Evolutionary conservation across 2,329 filamentous ascomycete species (phyloP), one percentile per base, ranked within the genome.

Genomic region (Ophiosphaerella korrae): DNA sequence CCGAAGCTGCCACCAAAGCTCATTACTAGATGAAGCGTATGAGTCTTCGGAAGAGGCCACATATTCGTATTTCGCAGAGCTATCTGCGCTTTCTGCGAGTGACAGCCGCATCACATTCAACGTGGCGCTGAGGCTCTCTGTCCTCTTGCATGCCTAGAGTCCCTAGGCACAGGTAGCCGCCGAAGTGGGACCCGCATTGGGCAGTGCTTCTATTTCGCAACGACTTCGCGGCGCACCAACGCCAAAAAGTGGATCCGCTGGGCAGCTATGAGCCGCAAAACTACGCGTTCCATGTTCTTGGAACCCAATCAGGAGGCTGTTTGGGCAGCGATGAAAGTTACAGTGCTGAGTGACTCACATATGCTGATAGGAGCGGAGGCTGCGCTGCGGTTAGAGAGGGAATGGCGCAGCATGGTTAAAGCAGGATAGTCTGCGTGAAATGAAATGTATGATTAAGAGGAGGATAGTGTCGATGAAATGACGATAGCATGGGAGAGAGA

Each of bases 181-280:
- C 47, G 49, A 50, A 58, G 26, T 5, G 62, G 60, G 60, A 58
- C 53, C 59, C 26, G 23, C 34, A 33, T 63, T 62, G 60, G 62
- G 57, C 55, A 29, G 26, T 29, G 26, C 26, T 29, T 29, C 26
- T 6, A 29, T 29, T 55, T 57, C 52, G 51, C 48, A 42, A 51
- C 39, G 49, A 51, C 9, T 53, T 42, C 48, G 42, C 26, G 6
- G 26, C 26, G 57, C 52, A 42, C 51, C 55, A 56, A 49, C 45
- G 57, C 58, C 50, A 29, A 55, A 37, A 61, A 43, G 63, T 66
- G 63, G 63, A 57, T 46, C 61, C 52, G 53, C 63, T 64, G 56
- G 63, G 63, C 63, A 64, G 60, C 57, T 45, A 60, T 62, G 61
- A 63, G 60, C 60, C 58, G 53, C 58, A 56, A 53, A 47, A 43